phyloP scores from a whole-genome alignment of 495 filamentous ascomycete species.

The Trichoderma parareesei region DNA sequence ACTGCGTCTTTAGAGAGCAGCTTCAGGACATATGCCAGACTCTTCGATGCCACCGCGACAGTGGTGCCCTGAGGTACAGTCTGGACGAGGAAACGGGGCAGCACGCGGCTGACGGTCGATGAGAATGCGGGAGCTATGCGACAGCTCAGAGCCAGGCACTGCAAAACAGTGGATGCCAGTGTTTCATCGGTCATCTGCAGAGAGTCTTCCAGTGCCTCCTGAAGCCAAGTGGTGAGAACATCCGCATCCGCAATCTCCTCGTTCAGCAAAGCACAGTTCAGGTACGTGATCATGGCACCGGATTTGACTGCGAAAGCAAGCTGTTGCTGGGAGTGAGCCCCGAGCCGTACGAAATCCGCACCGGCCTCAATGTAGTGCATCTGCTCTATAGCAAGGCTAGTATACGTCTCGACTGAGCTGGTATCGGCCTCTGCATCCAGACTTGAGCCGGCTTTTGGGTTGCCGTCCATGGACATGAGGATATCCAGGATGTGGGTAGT shows the following conservation, averaged over 20 bases:
- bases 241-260: constrained; percentile 74
- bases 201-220: constrained; percentile 65
- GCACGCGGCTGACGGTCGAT: constrained; percentile 66
- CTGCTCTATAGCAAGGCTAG: constrained; percentile 67
- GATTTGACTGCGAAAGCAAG: constrained; percentile 82
- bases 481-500: constrained; percentile 64
- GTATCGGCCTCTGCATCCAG: neutral
- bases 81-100: constrained; percentile 80
- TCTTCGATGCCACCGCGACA: constrained; percentile 67
- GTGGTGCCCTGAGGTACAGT: constrained; percentile 55
- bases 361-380: constrained; percentile 82
- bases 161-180: constrained; percentile 67
- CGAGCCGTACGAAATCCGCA: constrained; percentile 77
- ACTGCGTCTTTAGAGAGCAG: constrained; percentile 83
- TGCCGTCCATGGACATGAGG: constrained; percentile 49
- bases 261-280: constrained; percentile 74
- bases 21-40: constrained; percentile 69
- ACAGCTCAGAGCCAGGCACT: constrained; percentile 73
- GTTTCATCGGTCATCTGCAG: constrained; percentile 70
- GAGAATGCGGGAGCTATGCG: constrained; percentile 63
- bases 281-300: constrained; percentile 68
- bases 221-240: constrained; percentile 77
- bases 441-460: constrained; percentile 36
- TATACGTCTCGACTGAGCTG: constrained; percentile 57
- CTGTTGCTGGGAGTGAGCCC: constrained; percentile 78